A percentile compares a stretch with the other conserved stretches of the same genome.
These are phyloP conservation scores for Trichoderma brevicompactum DNA, from an alignment of 2,329 filamentous ascomycete species.

Conservation along the genomic window DNA sequence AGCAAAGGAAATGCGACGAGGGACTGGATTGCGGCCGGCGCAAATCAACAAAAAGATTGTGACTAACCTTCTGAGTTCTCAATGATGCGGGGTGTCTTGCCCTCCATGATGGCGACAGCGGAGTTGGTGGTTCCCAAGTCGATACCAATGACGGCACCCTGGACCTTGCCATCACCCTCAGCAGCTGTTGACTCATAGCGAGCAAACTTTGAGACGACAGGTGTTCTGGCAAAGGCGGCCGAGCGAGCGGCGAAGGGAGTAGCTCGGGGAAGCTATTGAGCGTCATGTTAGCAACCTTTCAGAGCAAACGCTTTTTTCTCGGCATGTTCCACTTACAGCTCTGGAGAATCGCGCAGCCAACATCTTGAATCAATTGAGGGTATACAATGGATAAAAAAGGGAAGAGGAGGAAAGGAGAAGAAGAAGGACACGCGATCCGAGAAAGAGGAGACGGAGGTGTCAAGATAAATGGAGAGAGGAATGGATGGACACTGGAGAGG, in stretches of 20 bases:
- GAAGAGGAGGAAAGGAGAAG: conserved; percentile 37
- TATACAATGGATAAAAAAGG: conserved; percentile 44
- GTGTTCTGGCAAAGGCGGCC: conserved; percentile 68
- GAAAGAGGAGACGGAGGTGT: conserved; percentile 35
- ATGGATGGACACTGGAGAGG: conserved; percentile 35
- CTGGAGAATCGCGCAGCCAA: conserved; percentile 72
- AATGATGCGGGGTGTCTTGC: conserved; percentile 92
- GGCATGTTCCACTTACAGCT: conserved; percentile 63
- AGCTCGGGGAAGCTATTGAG: conserved; percentile 74
- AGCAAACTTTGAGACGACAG: conserved; percentile 73
- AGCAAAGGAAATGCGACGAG: neutral
- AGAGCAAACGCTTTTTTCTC: neutral
- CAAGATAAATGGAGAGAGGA: conserved; percentile 34
- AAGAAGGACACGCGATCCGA: conserved; percentile 35
- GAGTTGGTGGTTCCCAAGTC: conserved; percentile 98
- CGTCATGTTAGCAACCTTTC: conserved; percentile 32
- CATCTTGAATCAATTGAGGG: conserved; percentile 60
- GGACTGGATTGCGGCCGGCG: neutral
- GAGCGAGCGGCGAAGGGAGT: conserved; percentile 69
- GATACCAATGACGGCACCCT: conserved; percentile 96
- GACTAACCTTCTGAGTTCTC: conserved; percentile 88
- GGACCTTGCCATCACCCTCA: conserved; percentile 71
- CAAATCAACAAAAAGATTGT: neutral
- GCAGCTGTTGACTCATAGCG: conserved; percentile 71
- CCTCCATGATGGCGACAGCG: conserved; percentile 96